Conservation (phyloP, 306 rosid genomes). For the Prunus kanzakura region DNA sequence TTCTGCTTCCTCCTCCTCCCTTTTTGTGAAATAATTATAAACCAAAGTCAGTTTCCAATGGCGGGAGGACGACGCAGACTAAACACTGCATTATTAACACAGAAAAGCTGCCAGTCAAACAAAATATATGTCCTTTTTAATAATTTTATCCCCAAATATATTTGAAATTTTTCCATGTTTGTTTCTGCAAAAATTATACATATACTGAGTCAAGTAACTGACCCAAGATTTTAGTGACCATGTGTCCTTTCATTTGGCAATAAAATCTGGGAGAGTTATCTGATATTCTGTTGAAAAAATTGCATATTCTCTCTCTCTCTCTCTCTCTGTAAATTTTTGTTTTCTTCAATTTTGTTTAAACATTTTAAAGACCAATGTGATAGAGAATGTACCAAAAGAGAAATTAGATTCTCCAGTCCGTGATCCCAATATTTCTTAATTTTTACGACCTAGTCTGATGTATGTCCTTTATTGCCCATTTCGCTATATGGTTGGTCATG, state of each 20-base stretch:
- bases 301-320: neutral
- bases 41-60: neutral
- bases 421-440: conserved; percentile 27
- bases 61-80: neutral
- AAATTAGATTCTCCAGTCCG: conserved; percentile 54
- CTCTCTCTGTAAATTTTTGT: neutral
- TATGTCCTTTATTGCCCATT: neutral
- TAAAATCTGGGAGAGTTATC: neutral
- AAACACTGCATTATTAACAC: neutral
- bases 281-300: neutral
- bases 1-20: neutral
- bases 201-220: neutral
- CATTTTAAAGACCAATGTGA: too few species aligned
- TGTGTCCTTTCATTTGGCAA: conserved; percentile 3
- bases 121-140: neutral
- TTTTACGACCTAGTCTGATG: neutral
- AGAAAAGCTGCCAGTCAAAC: neutral
- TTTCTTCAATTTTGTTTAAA: neutral
- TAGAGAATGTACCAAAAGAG: too few species aligned
- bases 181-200: neutral
- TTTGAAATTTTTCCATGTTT: neutral
- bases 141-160: neutral
- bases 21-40: neutral
- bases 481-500: conserved; percentile 13
- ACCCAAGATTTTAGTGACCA: neutral